phyloP scores from a whole-genome alignment of 208 protist genomes.

The Acanthamoeba quina region DNA sequence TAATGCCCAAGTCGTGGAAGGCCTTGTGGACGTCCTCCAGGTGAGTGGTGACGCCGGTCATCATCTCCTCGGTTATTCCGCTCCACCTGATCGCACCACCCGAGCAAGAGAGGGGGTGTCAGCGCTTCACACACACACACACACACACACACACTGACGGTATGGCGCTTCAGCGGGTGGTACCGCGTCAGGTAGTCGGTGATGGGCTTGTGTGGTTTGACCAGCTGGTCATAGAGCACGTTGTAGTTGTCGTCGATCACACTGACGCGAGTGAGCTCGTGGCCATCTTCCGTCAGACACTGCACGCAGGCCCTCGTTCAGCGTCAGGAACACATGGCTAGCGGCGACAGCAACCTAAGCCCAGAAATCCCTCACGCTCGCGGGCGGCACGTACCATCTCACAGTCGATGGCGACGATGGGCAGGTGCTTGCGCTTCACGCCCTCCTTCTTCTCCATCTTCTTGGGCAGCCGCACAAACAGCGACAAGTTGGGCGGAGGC shows the following conservation, averaged over 20 bases:
- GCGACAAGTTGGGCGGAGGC: neutral
- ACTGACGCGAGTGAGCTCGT: conserved; percentile 92
- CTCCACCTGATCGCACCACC: conserved; percentile 76
- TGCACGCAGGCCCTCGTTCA: neutral
- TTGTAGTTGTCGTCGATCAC: conserved; percentile 89
- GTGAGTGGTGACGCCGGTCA: conserved; percentile 89
- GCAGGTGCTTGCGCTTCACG: neutral
- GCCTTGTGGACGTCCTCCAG: conserved; percentile 90
- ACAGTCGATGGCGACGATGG: conserved; percentile 91
- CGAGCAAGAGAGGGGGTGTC: neutral
- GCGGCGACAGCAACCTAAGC: too few relatives aligned
- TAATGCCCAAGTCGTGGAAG: conserved; percentile 87
- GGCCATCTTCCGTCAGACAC: conserved; percentile 86
- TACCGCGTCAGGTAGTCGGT: conserved; percentile 94
- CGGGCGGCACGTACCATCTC: conserved; percentile 89
- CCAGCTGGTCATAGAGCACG: conserved; percentile 93
- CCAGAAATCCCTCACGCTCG: too few relatives aligned
- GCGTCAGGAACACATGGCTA: neutral
- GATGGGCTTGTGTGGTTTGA: conserved; percentile 90
- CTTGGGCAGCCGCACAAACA: conserved; percentile 41
- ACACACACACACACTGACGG: neutral
- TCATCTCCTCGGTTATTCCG: conserved; percentile 92
- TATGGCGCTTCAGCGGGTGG: neutral
- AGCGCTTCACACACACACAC: neutral
- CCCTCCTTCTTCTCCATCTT: neutral